phyloP scores from a whole-genome alignment of 768 basidiomycete genomes.

The Auriscalpium microsporum region DNA sequence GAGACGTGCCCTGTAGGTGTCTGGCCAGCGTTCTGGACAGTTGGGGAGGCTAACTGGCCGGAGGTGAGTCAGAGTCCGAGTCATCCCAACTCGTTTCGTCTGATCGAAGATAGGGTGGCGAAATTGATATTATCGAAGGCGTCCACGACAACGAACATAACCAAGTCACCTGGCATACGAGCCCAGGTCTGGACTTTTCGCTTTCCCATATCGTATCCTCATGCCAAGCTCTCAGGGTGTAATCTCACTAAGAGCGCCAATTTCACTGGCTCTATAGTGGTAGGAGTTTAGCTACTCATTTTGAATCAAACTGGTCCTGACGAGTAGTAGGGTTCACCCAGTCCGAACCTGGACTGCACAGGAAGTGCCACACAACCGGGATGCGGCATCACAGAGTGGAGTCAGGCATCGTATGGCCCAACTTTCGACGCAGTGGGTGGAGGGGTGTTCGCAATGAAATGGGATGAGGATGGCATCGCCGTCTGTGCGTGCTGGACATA shows the following conservation, averaged over 20 bases:
- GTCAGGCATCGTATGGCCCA: slow-evolving; percentile 75
- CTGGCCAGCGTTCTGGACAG: slow-evolving; percentile 81
- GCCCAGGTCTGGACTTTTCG: slow-evolving; percentile 33
- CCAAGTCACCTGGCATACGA: slow-evolving; percentile 77
- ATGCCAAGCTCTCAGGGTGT: slow-evolving; percentile 37
- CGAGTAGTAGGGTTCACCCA: too few relatives aligned
- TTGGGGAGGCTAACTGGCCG: slow-evolving; percentile 52
- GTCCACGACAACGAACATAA: slow-evolving; percentile 82
- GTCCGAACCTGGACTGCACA: slow-evolving; percentile 46
- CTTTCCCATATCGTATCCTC: background rate
- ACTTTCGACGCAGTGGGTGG: slow-evolving; percentile 74
- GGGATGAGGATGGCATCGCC: slow-evolving; percentile 71
- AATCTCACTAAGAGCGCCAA: slow-evolving; percentile 41
- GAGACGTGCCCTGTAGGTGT: slow-evolving; percentile 34
- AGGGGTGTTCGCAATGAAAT: slow-evolving; percentile 84
- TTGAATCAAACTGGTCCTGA: too few relatives aligned
- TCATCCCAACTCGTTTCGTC: background rate
- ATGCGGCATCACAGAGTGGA: slow-evolving; percentile 74
- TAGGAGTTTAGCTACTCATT: slow-evolving; percentile 22
- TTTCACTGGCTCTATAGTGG: slow-evolving; percentile 58
- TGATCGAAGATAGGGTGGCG: slow-evolving; percentile 44
- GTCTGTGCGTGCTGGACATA: slow-evolving; percentile 47
- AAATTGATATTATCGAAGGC: slow-evolving; percentile 80
- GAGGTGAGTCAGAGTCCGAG: slow-evolving; percentile 31
- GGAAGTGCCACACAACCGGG: slow-evolving; percentile 45